Base-by-base conservation (phyloP, 2,329 filamentous ascomycete genomes). In the Ophiosphaerella korrae region DNA sequence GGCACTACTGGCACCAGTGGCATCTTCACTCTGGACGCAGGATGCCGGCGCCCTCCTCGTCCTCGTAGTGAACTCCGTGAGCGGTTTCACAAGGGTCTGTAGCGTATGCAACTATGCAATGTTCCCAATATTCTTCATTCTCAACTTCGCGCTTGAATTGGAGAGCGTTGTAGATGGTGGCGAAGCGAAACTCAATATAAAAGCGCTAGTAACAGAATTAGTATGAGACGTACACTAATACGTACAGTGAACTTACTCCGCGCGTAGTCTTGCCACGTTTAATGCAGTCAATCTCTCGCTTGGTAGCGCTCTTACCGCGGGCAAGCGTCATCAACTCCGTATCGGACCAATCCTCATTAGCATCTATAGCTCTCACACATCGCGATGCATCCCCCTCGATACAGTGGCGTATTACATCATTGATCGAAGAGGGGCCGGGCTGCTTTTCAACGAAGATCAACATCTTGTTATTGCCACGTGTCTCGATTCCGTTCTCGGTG, bases 181-280 rank as follows among this genome's bases (percentile, higher is more conserved):
- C 73, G 62, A 82, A 81, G 7, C 78, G 77, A 58, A 81, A 80
- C 26, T 74, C 67, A n/a, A 80, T 73, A 29, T 69, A 75, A 35
- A 74, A 71, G 29, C 70, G 67, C 77, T 80, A 48, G 24, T 21
- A 7, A 38, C 13, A 5, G 23, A 37, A 12, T 65, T 47, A 65
- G 62, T 9, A 24, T 21, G 16, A 16, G 7, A 31, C 36, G 13
- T 37, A 16, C 7, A 31, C 11, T 34, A 33, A 24, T 24, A 11
- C 18, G n/a, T 31, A 38, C 37, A 34, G 42, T 38, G 8, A 38
- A 64, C 77, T 74, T 70, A 80, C 79, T 11, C 71, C 73, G n/a
- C 62, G 66, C 5, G 66, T 58, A 31, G 71, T 74, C 40, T 68
- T 76, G 16, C 72, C 72, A 41, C 76, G 74, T 45, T 75, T 60